phyloP scores from a whole-genome alignment of 2,329 filamentous ascomycete genomes.

The Chaetomiaceae sp. region DNA sequence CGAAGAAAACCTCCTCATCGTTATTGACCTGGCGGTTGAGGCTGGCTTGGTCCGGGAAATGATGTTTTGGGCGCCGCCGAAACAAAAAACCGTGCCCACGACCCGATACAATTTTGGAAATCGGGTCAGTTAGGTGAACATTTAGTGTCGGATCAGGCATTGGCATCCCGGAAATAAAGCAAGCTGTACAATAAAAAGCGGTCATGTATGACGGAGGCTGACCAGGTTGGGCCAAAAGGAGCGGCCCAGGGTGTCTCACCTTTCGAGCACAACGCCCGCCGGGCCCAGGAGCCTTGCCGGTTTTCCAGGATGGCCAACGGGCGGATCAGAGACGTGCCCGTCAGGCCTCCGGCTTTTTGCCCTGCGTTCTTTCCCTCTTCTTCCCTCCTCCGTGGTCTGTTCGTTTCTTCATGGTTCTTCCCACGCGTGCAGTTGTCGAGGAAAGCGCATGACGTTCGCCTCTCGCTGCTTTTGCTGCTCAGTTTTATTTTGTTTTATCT shows the following conservation, averaged over 20 bases:
- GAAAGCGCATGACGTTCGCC: neutral
- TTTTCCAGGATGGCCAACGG: neutral
- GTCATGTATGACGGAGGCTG: neutral
- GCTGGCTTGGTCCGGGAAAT: neutral
- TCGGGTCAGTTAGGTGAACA: neutral
- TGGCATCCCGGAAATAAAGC: too few species aligned
- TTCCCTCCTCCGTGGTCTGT: neutral
- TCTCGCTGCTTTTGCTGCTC: neutral
- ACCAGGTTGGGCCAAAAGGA: neutral
- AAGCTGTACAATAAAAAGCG: neutral
- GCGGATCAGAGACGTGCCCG: neutral
- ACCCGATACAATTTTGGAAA: neutral
- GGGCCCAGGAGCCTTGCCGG: conserved; percentile 1
- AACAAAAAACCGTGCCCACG: neutral
- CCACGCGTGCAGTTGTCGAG: neutral
- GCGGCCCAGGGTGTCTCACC: conserved; percentile 8
- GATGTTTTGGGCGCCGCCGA: neutral
- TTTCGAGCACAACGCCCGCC: neutral
- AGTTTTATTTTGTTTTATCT: neutral
- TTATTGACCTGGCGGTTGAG: neutral
- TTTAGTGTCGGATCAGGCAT: neutral
- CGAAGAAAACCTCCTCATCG: neutral
- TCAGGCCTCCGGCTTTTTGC: neutral
- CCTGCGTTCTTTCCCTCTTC: too few species aligned
- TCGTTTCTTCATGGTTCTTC: neutral